Conservation (phyloP, 2,329 filamentous ascomycete genomes). For the Fusarium aywerte region DNA sequence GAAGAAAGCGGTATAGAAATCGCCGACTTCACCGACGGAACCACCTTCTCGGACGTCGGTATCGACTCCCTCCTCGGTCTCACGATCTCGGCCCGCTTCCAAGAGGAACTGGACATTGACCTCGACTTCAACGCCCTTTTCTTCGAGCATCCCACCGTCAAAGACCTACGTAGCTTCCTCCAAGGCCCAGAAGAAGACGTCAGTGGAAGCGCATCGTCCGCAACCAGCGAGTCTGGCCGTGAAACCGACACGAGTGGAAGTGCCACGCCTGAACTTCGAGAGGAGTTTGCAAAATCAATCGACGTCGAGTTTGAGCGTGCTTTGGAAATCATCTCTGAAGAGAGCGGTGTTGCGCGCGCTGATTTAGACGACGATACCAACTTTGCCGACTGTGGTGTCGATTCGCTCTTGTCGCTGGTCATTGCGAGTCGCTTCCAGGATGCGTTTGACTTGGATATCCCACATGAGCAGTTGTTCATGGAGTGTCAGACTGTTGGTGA, state of each 20-base stretch:
- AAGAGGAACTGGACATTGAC: slow-evolving; percentile 67
- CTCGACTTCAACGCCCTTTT: slow-evolving; percentile 63
- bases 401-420: slow-evolving; percentile 69
- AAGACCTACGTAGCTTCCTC: slow-evolving; percentile 58
- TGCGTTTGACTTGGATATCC: slow-evolving; percentile 6
- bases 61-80: slow-evolving; percentile 71
- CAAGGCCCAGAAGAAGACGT: slow-evolving; percentile 11
- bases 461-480: slow-evolving; percentile 31
- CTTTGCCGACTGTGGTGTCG: slow-evolving; percentile 68
- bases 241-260: slow-evolving; percentile 1
- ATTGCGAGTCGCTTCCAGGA: slow-evolving; percentile 67
- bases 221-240: slow-evolving; percentile 22
- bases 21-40: slow-evolving; percentile 64
- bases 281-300: slow-evolving; percentile 3
- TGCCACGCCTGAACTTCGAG: slow-evolving; percentile 6
- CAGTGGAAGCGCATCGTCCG: slow-evolving; percentile 22
- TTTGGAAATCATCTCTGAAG: slow-evolving; percentile 53
- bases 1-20: slow-evolving; percentile 38
- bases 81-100: slow-evolving; percentile 66
- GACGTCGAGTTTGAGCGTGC: slow-evolving; percentile 33
- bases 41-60: slow-evolving; percentile 66
- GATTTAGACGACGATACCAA: slow-evolving; percentile 67
- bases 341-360: slow-evolving; percentile 64
- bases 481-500: slow-evolving; percentile 25
- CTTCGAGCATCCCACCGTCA: slow-evolving; percentile 64